Conservation (phyloP, 345 rosid genomes). For the Eutrema yunnanense region DNA sequence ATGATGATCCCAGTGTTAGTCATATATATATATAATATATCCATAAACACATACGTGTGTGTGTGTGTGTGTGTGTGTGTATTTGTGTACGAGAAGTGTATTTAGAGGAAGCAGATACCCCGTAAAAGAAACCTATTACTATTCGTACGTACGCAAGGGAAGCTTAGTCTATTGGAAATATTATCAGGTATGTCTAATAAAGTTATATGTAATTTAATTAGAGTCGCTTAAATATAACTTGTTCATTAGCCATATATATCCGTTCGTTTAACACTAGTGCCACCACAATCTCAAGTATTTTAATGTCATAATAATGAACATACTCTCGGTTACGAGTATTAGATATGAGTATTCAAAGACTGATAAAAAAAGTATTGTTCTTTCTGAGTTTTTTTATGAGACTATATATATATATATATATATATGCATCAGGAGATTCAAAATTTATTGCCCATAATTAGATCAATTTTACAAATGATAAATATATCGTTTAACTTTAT, state of each 20-base stretch:
- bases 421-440: neutral
- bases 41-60: neutral
- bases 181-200: conserved; percentile 15
- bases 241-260: neutral
- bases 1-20: neutral
- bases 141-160: neutral
- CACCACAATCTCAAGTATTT: neutral
- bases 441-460: neutral
- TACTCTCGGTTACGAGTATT: neutral
- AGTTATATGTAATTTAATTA: neutral
- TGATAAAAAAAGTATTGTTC: neutral
- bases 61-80: neutral
- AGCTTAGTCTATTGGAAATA: neutral
- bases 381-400: neutral
- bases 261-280: neutral
- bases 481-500: neutral
- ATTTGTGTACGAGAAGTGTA: neutral
- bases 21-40: neutral
- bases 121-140: neutral
- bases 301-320: neutral
- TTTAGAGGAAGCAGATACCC: conserved; percentile 5
- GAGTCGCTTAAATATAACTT: neutral
- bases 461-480: neutral
- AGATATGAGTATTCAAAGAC: neutral
- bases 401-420: neutral